Evolutionary conservation across 805 yeast species (phyloP), one percentile per base, ranked within the genome.

Genomic region (Starmera quercuum): DNA sequence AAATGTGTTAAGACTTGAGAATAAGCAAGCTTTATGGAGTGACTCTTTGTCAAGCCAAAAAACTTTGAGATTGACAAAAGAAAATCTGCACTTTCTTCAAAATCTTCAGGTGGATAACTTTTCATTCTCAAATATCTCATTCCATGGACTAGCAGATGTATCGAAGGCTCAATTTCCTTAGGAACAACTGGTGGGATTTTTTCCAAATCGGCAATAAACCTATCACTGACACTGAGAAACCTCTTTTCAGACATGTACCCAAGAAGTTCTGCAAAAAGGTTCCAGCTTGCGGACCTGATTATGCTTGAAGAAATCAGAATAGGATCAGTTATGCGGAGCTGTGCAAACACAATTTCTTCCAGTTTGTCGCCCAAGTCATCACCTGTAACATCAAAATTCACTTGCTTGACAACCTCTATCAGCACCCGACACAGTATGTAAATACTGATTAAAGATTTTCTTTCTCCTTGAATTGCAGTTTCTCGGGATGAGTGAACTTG

Each of bases 1-100:
- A 92, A 68, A 34, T 75, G 78, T 36, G 81, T 71, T 26, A 88
- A 64, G 1, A 86, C 95, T 42, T 86, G 95, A 30, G 92, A 83
- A 51, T 90, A 94, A 2, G 95, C 88, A 37, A 73, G 65, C 22
- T 77, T 66, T 2, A 90, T 66, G 4, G 77, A 68, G 33, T 76
- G 75, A 41, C 80, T 83, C 25, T 69, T 75, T 2, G 94, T 71
- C 28, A 67, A 63, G 26, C 66, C 59, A 54, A 83, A 88, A 49
- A 92, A 92, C 51, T 90, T 88, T 2, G 90, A 84, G 26, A 92
- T 58, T 12, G 95, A 83, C 40, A 78, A 81, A 40, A 90, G 60
- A 49, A 90, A 92, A 40, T 86, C 95, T 0, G 97, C 95, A 43
- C 88, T 75, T 45, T 92, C 97, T 56, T 92, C 99, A 48, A 94